Conservation (phyloP, 805 yeast genomes). For the Ogataea pini region DNA sequence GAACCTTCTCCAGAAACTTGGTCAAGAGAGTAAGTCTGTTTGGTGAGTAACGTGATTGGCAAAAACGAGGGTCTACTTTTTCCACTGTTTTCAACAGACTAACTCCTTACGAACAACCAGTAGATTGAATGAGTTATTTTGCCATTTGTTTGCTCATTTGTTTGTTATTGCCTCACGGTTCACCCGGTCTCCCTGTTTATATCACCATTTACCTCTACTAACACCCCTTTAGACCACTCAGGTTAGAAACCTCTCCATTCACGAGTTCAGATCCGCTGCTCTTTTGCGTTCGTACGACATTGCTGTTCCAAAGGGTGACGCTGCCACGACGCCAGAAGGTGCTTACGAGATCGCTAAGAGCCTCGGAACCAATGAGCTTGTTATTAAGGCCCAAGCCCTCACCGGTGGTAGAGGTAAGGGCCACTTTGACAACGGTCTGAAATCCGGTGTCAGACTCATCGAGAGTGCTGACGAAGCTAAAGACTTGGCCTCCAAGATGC, state of each 20-base stretch:
- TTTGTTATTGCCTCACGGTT: too few species aligned
- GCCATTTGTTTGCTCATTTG: too few species aligned
- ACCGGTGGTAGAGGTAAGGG: constrained; percentile 99
- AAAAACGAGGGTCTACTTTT: too few species aligned
- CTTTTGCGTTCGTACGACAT: constrained; percentile 79
- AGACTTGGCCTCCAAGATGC: constrained; percentile 85
- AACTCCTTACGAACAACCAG: too few species aligned
- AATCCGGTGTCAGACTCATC: constrained; percentile 95
- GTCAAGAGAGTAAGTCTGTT: constrained; percentile 23
- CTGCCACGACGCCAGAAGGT: constrained; percentile 86
- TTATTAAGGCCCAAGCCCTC: constrained; percentile 96
- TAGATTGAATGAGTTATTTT: too few species aligned
- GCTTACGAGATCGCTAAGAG: constrained; percentile 81
- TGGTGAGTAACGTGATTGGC: neutral
- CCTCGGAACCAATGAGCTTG: constrained; percentile 78
- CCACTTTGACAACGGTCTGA: constrained; percentile 89
- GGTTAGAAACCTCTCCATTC: constrained; percentile 80
- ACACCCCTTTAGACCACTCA: constrained; percentile 23
- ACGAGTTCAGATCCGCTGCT: constrained; percentile 94
- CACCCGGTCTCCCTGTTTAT: neutral
- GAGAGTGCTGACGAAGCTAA: constrained; percentile 82
- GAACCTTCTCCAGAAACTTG: constrained; percentile 23
- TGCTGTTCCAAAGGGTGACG: constrained; percentile 87
- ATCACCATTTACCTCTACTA: too few species aligned
- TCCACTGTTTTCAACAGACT: too few species aligned